phyloP scores from a whole-genome alignment of 1,139 yeast species.

The Pichia sp. region DNA sequence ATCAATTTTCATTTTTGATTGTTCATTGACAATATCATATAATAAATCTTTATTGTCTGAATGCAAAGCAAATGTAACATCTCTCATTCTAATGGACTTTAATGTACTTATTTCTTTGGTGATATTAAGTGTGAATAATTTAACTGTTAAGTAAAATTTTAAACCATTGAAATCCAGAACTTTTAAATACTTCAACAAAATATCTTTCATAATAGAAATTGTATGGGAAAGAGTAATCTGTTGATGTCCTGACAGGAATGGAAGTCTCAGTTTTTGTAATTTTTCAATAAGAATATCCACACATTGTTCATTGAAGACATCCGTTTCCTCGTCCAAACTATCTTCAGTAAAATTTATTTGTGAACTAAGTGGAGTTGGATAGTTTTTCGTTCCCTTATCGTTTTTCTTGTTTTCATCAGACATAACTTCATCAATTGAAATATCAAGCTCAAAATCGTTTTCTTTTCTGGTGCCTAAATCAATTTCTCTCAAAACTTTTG shows the following conservation, averaged over 20 bases:
- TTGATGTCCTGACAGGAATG: conserved; percentile 84
- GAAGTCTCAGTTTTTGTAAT: conserved; percentile 60
- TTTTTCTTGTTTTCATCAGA: conserved; percentile 3
- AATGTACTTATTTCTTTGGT: conserved; percentile 32
- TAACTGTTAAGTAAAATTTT: conserved; percentile 66
- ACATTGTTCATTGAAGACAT: conserved; percentile 39
- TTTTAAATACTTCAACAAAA: conserved; percentile 37
- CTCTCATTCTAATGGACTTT: conserved; percentile 60
- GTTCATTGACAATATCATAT: conserved; percentile 47
- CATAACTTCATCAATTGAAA: conserved; percentile 30
- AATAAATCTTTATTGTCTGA: conserved; percentile 71
- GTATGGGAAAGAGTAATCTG: conserved; percentile 76
- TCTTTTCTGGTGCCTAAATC: conserved; percentile 33
- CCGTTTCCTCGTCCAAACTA: conserved; percentile 24
- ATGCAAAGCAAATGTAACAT: conserved; percentile 82
- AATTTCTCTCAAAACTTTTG: conserved; percentile 44
- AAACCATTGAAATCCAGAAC: conserved; percentile 69
- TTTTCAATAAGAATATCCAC: conserved; percentile 51
- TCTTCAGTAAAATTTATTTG: conserved; percentile 4
- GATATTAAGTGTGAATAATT: conserved; percentile 54
- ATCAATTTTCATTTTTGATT: conserved; percentile 36
- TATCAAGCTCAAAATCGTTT: conserved; percentile 35
- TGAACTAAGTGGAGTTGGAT: not conserved
- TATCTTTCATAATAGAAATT: conserved; percentile 53
- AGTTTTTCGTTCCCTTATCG: not conserved